Evolutionary conservation across 106 monocot genomes (phyloP).

Genomic region (Apostasia ramifera): DNA sequence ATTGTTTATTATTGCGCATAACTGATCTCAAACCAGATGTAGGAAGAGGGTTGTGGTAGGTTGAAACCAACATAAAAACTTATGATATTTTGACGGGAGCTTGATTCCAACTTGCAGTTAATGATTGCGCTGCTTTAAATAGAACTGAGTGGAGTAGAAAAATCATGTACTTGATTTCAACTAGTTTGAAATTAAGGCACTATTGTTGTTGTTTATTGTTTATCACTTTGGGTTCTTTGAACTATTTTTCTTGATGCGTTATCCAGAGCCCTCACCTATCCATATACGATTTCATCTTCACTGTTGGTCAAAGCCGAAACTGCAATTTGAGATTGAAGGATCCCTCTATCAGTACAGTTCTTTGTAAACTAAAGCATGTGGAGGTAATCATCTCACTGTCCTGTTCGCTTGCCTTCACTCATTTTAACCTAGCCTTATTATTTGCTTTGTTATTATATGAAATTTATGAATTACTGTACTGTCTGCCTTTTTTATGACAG

Average conservation of each 20-base stretch:
- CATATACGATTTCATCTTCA: constrained; percentile 45
- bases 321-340: constrained; percentile 57
- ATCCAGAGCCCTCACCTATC: constrained; percentile 59
- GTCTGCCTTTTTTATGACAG: constrained; percentile 27
- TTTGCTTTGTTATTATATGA: background rate
- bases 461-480: background rate
- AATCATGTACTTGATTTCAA: background rate
- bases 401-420: background rate
- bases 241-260: constrained; percentile 2
- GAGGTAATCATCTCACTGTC: constrained; percentile 34
- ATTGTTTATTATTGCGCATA: no score
- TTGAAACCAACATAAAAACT: no score
- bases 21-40: no score
- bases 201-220: background rate
- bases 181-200: background rate
- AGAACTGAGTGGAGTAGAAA: no score
- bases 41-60: no score
- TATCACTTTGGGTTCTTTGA: background rate
- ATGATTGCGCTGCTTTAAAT: no score
- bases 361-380: constrained; percentile 58
- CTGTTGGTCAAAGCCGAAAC: constrained; percentile 54
- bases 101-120: no score
- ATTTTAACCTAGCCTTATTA: background rate
- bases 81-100: no score
- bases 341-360: constrained; percentile 36